Base-by-base conservation (phyloP, 352 stramenopile genomes). In the Phytopythium delawarense region DNA sequence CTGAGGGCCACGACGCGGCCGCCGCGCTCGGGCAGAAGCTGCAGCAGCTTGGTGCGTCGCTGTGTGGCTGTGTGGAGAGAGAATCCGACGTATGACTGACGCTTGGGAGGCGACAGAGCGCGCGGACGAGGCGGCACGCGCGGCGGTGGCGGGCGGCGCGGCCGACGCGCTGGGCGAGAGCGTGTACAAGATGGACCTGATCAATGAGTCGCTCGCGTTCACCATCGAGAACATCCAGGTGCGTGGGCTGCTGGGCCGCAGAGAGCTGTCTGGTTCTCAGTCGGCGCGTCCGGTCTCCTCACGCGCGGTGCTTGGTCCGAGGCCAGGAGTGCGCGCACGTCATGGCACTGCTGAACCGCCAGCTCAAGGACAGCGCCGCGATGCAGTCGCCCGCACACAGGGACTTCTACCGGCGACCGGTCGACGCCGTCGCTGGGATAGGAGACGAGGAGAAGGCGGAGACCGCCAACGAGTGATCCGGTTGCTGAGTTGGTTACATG, bases 141-240 rank as follows among this genome's bases (percentile, higher is more conserved):
- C 71, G 32, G 56, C 64, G 7, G 42, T 84, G 55, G 62, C 62
- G 0, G 72, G 67, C 28, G 78, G 67, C 32, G 67, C 71, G 30
- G 68, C 61, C 5, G 72, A 75, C 9, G 64, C 69, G 23, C 59
- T 89, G 35, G 75, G 81, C 46, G 70, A 72, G 28, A 76, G 68
- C 37, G 74, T 89, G 51, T 78, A 84, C 68, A 89, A 91, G 54
- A 70, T 92, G 60, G 81, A 92, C 59, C 76, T 89, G 49, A 85
- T 91, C 61, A 91, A 91, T 60, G 83, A 92, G 60, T 92, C 83
- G 48, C 65, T 92, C 49, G 81, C 81, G 13, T 92, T 89, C 59
- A 89, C 81, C 12, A 91, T 92, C 51, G 83, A 91, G 45, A 91
- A 91, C 58, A 82, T 91, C 46, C 81, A 89, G 63, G 75, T 79